phyloP scores from a whole-genome alignment of 1,139 yeast species.

The Suhomyces atakaporum region DNA sequence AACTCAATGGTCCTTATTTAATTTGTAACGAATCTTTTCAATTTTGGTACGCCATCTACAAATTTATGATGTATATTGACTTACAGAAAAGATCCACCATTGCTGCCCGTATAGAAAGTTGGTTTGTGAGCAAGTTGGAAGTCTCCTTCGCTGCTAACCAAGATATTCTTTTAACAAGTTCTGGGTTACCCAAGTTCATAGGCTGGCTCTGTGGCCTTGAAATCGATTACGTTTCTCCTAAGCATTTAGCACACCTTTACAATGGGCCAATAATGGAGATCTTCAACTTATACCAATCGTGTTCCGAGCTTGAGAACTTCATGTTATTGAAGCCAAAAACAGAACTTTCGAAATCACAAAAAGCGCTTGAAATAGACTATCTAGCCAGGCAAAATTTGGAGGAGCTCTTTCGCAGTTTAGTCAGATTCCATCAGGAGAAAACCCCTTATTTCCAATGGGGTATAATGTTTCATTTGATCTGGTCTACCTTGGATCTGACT shows the following conservation, averaged over 20 bases:
- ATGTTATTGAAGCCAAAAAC: conserved; percentile 7
- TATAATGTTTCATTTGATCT: conserved; percentile 12
- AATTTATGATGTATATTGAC: conserved; percentile 35
- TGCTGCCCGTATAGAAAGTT: conserved; percentile 28
- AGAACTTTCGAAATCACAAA: background rate
- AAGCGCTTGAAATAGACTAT: too few species aligned
- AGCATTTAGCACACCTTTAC: conserved; percentile 6
- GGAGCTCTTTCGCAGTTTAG: background rate
- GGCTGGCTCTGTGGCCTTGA: conserved; percentile 44
- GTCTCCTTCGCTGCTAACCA: conserved; percentile 4
- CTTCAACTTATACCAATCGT: conserved; percentile 8
- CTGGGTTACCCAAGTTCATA: conserved; percentile 37
- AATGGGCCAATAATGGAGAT: conserved; percentile 15
- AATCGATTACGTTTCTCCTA: conserved; percentile 2
- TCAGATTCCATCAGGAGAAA: background rate
- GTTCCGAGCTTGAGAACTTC: conserved; percentile 13
- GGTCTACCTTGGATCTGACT: conserved; percentile 5
- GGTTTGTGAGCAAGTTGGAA: conserved; percentile 52
- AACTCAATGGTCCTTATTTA: conserved; percentile 57
- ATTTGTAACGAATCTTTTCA: conserved; percentile 48
- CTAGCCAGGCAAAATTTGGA: background rate
- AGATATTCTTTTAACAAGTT: conserved; percentile 3
- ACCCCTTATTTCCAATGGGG: conserved; percentile 15
- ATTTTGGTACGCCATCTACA: conserved; percentile 54
- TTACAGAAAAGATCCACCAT: conserved; percentile 10